Evolutionary conservation across 2,329 filamentous ascomycete species (phyloP).

Genomic region (Venturia oleaginea): DNA sequence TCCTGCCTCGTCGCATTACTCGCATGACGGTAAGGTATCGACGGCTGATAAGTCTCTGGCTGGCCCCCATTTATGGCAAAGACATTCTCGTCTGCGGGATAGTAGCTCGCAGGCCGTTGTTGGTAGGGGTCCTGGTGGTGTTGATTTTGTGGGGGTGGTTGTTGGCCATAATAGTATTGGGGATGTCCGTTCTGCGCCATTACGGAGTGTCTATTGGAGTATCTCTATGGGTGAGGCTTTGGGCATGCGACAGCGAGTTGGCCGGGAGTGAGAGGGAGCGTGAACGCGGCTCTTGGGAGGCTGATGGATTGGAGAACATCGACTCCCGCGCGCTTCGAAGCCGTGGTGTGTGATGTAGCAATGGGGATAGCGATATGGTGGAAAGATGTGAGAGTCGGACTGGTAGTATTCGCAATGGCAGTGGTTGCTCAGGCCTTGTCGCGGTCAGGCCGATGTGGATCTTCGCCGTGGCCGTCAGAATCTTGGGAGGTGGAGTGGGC

Average conservation of each 20-base stretch:
- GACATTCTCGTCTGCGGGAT: conserved; percentile 5
- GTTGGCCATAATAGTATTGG: conserved; percentile 10
- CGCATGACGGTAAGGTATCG: conserved; percentile 10
- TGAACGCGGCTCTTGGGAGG: not conserved
- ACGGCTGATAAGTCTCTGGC: not conserved
- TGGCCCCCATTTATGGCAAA: conserved; percentile 9
- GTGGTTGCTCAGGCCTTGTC: not conserved
- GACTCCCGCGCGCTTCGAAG: not conserved
- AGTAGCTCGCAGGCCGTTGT: conserved; percentile 11
- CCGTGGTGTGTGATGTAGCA: not conserved
- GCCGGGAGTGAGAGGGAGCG: not conserved
- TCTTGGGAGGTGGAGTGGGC: not conserved
- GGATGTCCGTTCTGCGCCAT: conserved; percentile 10
- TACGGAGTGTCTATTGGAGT: not conserved
- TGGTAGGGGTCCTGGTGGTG: conserved; percentile 8
- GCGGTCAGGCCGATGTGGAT: not conserved
- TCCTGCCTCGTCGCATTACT: conserved; percentile 29
- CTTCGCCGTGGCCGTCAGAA: not conserved
- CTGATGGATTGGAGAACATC: conserved; percentile 4
- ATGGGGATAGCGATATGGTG: not conserved
- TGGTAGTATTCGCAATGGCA: not conserved
- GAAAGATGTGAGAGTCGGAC: not conserved
- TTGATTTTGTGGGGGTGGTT: conserved; percentile 6
- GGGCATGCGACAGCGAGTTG: not conserved
- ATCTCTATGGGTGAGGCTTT: not conserved